Evolutionary conservation across 495 filamentous ascomycete species (phyloP).

Genomic region (Umbilicaria muhlenbergii): DNA sequence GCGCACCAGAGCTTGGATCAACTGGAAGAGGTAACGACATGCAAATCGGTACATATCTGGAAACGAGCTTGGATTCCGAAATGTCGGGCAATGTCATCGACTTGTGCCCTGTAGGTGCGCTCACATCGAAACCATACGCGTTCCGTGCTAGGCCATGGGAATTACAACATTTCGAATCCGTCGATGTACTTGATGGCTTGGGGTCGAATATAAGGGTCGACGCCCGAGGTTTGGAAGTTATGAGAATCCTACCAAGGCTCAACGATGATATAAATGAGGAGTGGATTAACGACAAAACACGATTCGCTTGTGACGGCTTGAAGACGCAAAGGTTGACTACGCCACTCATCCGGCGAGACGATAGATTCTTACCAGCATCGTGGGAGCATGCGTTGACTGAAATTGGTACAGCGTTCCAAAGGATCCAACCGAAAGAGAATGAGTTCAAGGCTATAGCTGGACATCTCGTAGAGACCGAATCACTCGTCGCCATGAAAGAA

Average conservation of each 20-base stretch:
- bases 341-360: slow-evolving; percentile 72
- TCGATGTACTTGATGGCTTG: slow-evolving; percentile 84
- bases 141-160: slow-evolving; percentile 97
- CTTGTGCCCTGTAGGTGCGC: slow-evolving; percentile 89
- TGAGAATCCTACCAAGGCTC: slow-evolving; percentile 79
- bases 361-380: slow-evolving; percentile 74
- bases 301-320: slow-evolving; percentile 94
- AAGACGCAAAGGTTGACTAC: slow-evolving; percentile 89
- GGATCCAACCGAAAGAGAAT: slow-evolving; percentile 62
- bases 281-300: slow-evolving; percentile 97
- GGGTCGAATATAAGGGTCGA: slow-evolving; percentile 92
- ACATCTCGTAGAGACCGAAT: slow-evolving; percentile 78
- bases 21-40: slow-evolving; percentile 91
- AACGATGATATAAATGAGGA: slow-evolving; percentile 98
- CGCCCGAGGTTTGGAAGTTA: slow-evolving; percentile 85
- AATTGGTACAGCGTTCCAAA: slow-evolving; percentile 60
- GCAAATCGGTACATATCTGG: slow-evolving; percentile 95
- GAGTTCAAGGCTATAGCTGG: slow-evolving; percentile 95
- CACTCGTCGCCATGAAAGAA: slow-evolving; percentile 92
- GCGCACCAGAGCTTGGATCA: slow-evolving; percentile 86
- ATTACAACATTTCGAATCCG: slow-evolving; percentile 78
- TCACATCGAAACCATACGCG: slow-evolving; percentile 93
- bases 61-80: slow-evolving; percentile 79
- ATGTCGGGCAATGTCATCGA: slow-evolving; percentile 96
- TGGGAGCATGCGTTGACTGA: slow-evolving; percentile 92